A percentile compares a stretch with the other conserved stretches of the same genome.
These are phyloP conservation scores for Globisporangium paddicum DNA, from an alignment of 352 stramenopile genomes.

Conservation along the genomic window DNA sequence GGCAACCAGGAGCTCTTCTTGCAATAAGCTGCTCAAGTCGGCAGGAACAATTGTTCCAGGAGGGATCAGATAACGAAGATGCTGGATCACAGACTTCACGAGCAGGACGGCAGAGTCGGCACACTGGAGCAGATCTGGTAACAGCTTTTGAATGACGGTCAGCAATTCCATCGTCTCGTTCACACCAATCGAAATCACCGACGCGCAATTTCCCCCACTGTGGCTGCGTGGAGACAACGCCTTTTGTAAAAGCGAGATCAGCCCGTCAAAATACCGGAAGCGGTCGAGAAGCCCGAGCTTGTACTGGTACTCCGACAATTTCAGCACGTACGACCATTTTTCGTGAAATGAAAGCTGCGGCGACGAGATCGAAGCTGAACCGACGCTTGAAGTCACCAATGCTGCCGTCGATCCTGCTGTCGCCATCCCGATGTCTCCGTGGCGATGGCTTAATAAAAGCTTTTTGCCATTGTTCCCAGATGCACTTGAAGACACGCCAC, in stretches of 20 bases:
- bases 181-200: constrained; percentile 53
- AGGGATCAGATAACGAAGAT: constrained; percentile 72
- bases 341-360: constrained; percentile 48
- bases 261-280: constrained; percentile 73
- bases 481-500: background rate
- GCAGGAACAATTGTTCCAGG: constrained; percentile 35
- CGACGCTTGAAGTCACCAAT: constrained; percentile 5
- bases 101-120: constrained; percentile 53
- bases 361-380: constrained; percentile 9
- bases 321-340: constrained; percentile 81
- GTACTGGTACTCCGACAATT: constrained; percentile 81
- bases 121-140: constrained; percentile 63
- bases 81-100: constrained; percentile 75
- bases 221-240: constrained; percentile 47
- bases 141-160: constrained; percentile 58
- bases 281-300: constrained; percentile 67
- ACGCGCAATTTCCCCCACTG: constrained; percentile 22
- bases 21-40: constrained; percentile 35
- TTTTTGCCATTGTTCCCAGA: background rate
- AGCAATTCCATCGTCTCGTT: constrained; percentile 79
- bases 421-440: constrained; percentile 23
- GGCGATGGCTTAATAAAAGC: constrained; percentile 22
- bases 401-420: constrained; percentile 4
- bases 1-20: constrained; percentile 66
- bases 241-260: constrained; percentile 80